Evolutionary conservation across 148 eudicot species (phyloP).

Genomic region (Mesembryanthemum crystallinum): DNA sequence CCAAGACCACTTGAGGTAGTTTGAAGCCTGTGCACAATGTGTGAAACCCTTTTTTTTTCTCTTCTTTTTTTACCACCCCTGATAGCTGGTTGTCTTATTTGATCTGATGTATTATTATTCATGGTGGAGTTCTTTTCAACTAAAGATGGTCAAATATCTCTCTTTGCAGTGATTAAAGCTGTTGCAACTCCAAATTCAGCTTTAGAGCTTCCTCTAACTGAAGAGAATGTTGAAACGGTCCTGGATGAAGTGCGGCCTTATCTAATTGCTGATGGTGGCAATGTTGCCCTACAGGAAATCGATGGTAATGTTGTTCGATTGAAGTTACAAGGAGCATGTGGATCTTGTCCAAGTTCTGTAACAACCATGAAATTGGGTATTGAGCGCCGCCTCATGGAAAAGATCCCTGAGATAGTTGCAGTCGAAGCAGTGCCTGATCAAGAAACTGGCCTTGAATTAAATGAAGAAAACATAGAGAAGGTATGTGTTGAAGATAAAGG

Average conservation of each 20-base stretch:
- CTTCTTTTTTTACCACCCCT: no score
- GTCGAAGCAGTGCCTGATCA: constrained; percentile 82
- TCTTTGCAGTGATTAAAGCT: constrained; percentile 63
- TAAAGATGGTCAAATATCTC: background rate
- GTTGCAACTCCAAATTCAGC: constrained; percentile 69
- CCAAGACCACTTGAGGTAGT: background rate
- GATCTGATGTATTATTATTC: background rate
- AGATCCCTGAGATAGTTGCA: constrained; percentile 88
- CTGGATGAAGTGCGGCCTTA: constrained; percentile 87
- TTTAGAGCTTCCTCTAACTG: constrained; percentile 73
- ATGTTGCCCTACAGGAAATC: constrained; percentile 86
- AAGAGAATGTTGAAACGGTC: constrained; percentile 78
- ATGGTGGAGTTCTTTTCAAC: constrained; percentile 2
- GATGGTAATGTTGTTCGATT: constrained; percentile 80
- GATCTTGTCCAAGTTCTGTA: constrained; percentile 88
- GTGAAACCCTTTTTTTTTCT: background rate
- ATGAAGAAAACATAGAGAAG: constrained; percentile 94
- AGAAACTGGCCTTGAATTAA: constrained; percentile 92
- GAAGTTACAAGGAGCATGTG: constrained; percentile 93
- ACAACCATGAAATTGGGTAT: constrained; percentile 93
- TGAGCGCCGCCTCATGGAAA: constrained; percentile 88
- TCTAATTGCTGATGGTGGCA: constrained; percentile 92
- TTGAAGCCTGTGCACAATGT: background rate
- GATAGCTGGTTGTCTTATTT: background rate
- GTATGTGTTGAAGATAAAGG: constrained; percentile 30